Base-by-base conservation (phyloP, 306 rosid species). In the Biancaea sappan region DNA sequence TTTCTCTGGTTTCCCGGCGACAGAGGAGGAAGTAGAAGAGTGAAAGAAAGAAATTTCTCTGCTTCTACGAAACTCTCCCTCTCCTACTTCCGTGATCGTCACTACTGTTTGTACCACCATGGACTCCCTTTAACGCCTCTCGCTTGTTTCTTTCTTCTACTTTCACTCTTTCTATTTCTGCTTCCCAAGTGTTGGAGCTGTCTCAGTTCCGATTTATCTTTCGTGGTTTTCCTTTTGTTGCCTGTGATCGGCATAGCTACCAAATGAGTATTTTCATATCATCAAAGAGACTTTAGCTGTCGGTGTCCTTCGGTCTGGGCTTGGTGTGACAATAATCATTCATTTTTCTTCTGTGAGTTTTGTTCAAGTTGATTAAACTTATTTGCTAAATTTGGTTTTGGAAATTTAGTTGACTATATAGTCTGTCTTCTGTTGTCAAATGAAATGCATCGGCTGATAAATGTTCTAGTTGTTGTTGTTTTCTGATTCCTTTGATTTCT, bases 11-110 rank as follows among this genome's bases (percentile, higher is more conserved):
- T 93, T 93, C 72, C 82, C 89, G 96, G 98, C 91, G 97, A 74
- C 57, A 63, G 83, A 63, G 81, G 69, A 84, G 95, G 97, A 90
- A 89, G 91, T 87, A 77, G 93, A 93, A 79, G 96, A 89, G 96
- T 90, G 80, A 66, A 90, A 87, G 95, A 80, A 93, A 89, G 48
- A 69, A 66, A 83, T 83, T 84, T 85, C 96, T 93, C 97, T 78
- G 88, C 97, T 87, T 93, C 93, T 86, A 93, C 98, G 96, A 76
- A 88, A 93, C 86, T 72, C 88, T 26, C 74, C 73, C 79, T 54
- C 31, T 65, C 11, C 74, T 65, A 58, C 73, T 82, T 73, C 74
- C 78, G 78, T 79, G 83, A 81, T 84, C 88, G 73, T 61, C 72
- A 50, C 73, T 22, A 71, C 6, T 73, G 54, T 26, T 69, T 66